Evolutionary conservation across 805 yeast species (phyloP).

Genomic region (Candida argentea): DNA sequence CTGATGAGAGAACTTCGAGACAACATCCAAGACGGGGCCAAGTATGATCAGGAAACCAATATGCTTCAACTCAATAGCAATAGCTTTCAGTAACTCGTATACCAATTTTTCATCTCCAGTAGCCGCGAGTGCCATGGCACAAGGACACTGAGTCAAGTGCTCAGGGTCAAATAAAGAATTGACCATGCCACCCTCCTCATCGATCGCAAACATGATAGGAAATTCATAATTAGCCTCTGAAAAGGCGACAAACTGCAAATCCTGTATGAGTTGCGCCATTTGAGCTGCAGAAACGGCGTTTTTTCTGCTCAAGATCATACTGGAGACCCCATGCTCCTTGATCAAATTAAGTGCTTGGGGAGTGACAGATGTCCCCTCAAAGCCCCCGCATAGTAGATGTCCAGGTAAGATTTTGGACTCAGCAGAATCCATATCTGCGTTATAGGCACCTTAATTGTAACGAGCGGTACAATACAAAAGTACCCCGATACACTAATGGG

Average conservation of each 20-base stretch:
- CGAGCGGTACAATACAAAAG: no score
- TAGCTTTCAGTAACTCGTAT: constrained; percentile 41
- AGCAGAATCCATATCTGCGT: no score
- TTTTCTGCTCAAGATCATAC: constrained; percentile 42
- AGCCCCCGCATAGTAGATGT: constrained; percentile 50
- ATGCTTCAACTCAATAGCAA: constrained; percentile 41
- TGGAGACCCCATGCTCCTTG: constrained; percentile 38
- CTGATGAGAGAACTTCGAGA: constrained; percentile 45
- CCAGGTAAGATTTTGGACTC: constrained; percentile 18
- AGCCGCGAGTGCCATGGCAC: constrained; percentile 57
- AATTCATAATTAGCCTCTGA: constrained; percentile 36
- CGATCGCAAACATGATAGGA: constrained; percentile 49
- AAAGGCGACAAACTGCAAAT: constrained; percentile 45
- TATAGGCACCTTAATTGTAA: no score
- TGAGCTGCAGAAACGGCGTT: constrained; percentile 42
- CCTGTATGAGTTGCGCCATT: constrained; percentile 38
- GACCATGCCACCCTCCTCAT: constrained; percentile 57
- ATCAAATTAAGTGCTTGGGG: constrained; percentile 44
- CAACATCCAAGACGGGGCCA: constrained; percentile 57
- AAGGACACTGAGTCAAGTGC: constrained; percentile 47
- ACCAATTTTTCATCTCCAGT: constrained; percentile 40
- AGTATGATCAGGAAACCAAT: constrained; percentile 46
- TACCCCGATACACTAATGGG: no score
- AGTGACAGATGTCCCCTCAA: constrained; percentile 44
- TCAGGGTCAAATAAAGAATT: constrained; percentile 46